Evolutionary conservation across 2,329 filamentous ascomycete genomes (phyloP).

Genomic region (Colletotrichum scovillei): DNA sequence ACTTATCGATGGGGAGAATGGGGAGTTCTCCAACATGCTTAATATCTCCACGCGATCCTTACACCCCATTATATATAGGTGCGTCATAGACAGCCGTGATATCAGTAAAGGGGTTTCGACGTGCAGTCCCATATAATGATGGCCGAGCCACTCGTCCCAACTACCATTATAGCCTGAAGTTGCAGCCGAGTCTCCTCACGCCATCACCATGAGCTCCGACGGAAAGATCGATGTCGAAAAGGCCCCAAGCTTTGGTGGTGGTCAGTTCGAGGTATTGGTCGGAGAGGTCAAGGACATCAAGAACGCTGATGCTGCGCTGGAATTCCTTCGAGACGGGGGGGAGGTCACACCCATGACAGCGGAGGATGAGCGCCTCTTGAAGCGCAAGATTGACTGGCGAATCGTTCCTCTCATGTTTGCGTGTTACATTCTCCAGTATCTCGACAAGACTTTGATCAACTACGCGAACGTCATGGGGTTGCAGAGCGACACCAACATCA

Average conservation of each 20-base stretch:
- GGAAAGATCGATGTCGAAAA: constrained; percentile 16
- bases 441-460: constrained; percentile 33
- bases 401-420: constrained; percentile 38
- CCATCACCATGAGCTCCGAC: background rate
- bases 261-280: constrained; percentile 9
- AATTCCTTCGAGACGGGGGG: constrained; percentile 7
- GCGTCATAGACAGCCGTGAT: constrained; percentile 10
- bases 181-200: background rate
- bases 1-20: constrained; percentile 13
- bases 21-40: background rate
- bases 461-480: constrained; percentile 68
- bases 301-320: constrained; percentile 21
- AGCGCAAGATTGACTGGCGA: constrained; percentile 36
- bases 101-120: background rate
- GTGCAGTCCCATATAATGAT: background rate
- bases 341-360: constrained; percentile 2
- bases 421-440: constrained; percentile 30
- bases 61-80: background rate
- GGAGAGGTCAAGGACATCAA: constrained; percentile 18
- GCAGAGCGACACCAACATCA: constrained; percentile 60
- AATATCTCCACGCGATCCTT: background rate
- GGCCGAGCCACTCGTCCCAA: no score
- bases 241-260: background rate
- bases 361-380: constrained; percentile 22
- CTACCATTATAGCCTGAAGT: no score